Conservation (phyloP, 179 eudicot species). For the Heliamphora pulchella region DNA sequence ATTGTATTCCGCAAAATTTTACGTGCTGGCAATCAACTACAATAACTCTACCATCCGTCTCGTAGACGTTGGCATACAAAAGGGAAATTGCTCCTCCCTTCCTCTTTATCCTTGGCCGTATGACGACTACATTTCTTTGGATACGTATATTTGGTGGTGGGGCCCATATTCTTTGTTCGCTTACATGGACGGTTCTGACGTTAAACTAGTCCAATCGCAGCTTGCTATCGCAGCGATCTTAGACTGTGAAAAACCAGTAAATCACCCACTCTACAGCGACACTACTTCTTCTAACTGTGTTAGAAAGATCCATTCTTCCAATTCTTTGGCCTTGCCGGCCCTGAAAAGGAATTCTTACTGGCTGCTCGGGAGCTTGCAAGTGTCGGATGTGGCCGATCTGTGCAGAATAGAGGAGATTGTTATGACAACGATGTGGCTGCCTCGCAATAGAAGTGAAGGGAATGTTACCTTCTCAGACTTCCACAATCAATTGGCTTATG, state of each 20-base stretch:
- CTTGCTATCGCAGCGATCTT: not conserved
- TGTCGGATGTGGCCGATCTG: not conserved
- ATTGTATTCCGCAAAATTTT: constrained; percentile 12
- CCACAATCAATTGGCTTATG: not conserved
- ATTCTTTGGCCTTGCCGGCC: not conserved
- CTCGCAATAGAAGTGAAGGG: no score
- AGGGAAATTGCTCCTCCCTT: constrained; percentile 18
- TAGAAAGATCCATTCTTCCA: no score
- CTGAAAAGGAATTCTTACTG: not conserved
- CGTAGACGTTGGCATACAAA: constrained; percentile 19
- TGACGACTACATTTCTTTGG: not conserved
- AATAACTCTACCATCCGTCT: constrained; percentile 13
- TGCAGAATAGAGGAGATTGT: not conserved
- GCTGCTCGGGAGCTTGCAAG: not conserved
- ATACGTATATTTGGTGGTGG: no score
- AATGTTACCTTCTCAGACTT: not conserved
- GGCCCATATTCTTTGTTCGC: no score
- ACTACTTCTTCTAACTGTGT: not conserved
- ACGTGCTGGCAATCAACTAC: constrained; percentile 21
- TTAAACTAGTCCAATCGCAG: not conserved
- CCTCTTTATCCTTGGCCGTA: constrained; percentile 3
- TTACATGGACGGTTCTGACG: no score
- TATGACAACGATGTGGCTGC: not conserved
- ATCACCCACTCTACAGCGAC: not conserved
- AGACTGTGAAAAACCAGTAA: constrained; percentile 11